phyloP scores from a whole-genome alignment of 768 basidiomycete genomes.

The Leucocoprinus leucothites region DNA sequence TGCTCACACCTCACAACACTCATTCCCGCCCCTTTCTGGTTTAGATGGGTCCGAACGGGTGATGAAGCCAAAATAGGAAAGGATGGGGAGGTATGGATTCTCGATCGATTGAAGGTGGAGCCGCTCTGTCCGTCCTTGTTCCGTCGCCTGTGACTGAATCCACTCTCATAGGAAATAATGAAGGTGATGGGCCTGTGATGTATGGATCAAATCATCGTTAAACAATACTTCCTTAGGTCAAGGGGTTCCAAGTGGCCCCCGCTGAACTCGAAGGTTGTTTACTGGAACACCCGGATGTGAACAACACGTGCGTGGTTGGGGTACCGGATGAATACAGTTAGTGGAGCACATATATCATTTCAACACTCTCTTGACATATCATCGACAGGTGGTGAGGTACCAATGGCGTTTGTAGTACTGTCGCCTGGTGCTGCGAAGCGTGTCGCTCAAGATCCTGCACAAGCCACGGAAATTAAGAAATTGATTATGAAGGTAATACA shows the following conservation, averaged over 20 bases:
- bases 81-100: slow-evolving; percentile 54
- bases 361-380: background rate
- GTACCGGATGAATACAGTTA: slow-evolving; percentile 62
- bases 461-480: slow-evolving; percentile 34
- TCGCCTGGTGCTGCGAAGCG: slow-evolving; percentile 35
- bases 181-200: slow-evolving; percentile 24
- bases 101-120: slow-evolving; percentile 60
- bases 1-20: background rate
- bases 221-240: slow-evolving; percentile 47
- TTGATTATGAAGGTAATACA: slow-evolving; percentile 45
- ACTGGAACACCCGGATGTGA: slow-evolving; percentile 57
- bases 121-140: background rate
- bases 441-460: slow-evolving; percentile 24
- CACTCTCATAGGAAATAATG: slow-evolving; percentile 38
- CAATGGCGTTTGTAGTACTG: slow-evolving; percentile 65
- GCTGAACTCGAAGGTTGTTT: slow-evolving; percentile 70
- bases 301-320: slow-evolving; percentile 62
- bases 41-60: slow-evolving; percentile 69
- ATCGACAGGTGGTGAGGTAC: slow-evolving; percentile 55
- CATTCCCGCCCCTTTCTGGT: background rate
- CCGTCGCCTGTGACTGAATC: background rate
- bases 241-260: slow-evolving; percentile 73
- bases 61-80: slow-evolving; percentile 57
- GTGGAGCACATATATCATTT: slow-evolving; percentile 13
- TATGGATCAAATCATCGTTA: background rate